A percentile compares a stretch with the other conserved stretches of the same genome.
phyloP scores from a whole-genome alignment of 75 land plant species.

The Azolla pinnata region DNA sequence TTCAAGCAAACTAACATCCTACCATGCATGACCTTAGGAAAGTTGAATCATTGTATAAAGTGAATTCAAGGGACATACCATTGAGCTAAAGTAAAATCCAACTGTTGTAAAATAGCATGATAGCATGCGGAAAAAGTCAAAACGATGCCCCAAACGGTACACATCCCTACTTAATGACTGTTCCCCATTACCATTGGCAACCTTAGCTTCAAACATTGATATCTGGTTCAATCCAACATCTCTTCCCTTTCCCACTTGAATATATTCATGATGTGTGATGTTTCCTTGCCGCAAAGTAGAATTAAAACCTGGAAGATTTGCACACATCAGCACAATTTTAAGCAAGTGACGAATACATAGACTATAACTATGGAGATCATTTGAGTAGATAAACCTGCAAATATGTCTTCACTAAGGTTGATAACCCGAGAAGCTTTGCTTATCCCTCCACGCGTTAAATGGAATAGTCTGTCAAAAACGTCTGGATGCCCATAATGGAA shows the following conservation, averaged over 20 bases:
- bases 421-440: conserved; percentile 85
- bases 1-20: too few species aligned
- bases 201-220: conserved; percentile 91
- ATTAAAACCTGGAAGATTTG: conserved; percentile 96
- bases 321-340: too few species aligned
- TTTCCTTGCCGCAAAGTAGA: conserved; percentile 84
- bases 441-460: conserved; percentile 85
- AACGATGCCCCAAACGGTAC: conserved; percentile 90
- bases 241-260: conserved; percentile 96
- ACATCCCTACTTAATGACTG: conserved; percentile 88
- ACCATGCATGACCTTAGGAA: too few species aligned
- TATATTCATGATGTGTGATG: conserved; percentile 95
- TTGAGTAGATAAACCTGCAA: too few species aligned
- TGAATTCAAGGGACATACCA: conserved; percentile 69
- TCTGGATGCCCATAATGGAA: conserved; percentile 97
- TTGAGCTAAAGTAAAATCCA: conserved; percentile 80
- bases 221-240: conserved; percentile 98
- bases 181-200: conserved; percentile 95
- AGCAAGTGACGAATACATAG: too few species aligned
- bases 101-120: conserved; percentile 89
- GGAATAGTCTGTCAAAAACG: conserved; percentile 88
- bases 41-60: too few species aligned
- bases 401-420: conserved; percentile 87
- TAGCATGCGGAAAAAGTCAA: conserved; percentile 93
- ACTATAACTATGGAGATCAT: too few species aligned